Evolutionary conservation across 768 basidiomycete species (phyloP).

Genomic region (Gymnopilus dilepis): DNA sequence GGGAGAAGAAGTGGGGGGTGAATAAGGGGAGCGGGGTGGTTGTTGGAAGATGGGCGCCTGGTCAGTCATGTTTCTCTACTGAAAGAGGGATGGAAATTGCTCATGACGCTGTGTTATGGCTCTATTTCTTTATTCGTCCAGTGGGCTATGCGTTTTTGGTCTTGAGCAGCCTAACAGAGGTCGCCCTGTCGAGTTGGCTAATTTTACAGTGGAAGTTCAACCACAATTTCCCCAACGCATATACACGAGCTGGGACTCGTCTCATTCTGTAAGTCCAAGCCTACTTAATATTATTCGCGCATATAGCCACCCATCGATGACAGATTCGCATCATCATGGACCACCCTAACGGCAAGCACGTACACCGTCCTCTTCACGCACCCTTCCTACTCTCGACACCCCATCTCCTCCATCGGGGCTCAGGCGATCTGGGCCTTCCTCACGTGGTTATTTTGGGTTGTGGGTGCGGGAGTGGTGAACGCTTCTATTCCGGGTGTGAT

Average conservation of each 20-base stretch:
- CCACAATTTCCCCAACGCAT: constrained; percentile 53
- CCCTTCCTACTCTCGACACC: constrained; percentile 58
- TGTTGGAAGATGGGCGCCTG: constrained; percentile 56
- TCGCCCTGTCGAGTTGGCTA: constrained; percentile 63
- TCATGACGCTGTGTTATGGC: constrained; percentile 4
- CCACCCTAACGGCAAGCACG: constrained; percentile 53
- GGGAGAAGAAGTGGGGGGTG: constrained; percentile 49
- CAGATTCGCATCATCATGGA: constrained; percentile 69
- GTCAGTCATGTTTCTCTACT: constrained; percentile 36
- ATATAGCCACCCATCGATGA: not conserved
- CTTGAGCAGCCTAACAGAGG: constrained; percentile 50
- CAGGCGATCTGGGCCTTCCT: constrained; percentile 63
- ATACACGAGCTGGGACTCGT: constrained; percentile 47
- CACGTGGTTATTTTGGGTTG: constrained; percentile 67
- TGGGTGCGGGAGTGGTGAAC: constrained; percentile 58
- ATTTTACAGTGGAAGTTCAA: constrained; percentile 60
- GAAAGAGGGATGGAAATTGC: not conserved
- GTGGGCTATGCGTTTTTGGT: constrained; percentile 59
- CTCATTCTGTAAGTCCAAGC: constrained; percentile 52
- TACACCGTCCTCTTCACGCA: constrained; percentile 67
- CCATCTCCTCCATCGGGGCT: constrained; percentile 59
- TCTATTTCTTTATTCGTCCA: constrained; percentile 36
- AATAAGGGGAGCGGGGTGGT: constrained; percentile 55
- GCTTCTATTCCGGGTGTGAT: constrained; percentile 52
- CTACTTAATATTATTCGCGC: no score